phyloP scores from a whole-genome alignment of 805 yeast genomes.

The Metschnikowia proteae region DNA sequence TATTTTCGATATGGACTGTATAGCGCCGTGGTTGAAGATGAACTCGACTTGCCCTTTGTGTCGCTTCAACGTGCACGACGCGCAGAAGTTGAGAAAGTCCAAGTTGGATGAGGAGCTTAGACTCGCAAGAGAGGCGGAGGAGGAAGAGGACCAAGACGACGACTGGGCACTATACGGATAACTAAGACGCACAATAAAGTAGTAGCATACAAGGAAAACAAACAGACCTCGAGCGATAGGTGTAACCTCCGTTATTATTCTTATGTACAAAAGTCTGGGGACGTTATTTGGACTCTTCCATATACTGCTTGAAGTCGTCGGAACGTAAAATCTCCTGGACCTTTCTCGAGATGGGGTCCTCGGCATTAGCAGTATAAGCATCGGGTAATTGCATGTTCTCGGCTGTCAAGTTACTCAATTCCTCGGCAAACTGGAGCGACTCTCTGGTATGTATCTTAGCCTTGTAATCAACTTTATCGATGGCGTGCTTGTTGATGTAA shows the following conservation, averaged over 20 bases:
- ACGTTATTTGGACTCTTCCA: slow-evolving; percentile 23
- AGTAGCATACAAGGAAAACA: background rate
- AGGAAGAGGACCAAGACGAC: slow-evolving; percentile 44
- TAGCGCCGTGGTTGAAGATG: slow-evolving; percentile 80
- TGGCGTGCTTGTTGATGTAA: slow-evolving; percentile 68
- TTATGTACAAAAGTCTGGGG: slow-evolving; percentile 10
- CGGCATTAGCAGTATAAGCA: slow-evolving; percentile 26
- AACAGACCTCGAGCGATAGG: background rate
- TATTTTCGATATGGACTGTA: slow-evolving; percentile 83
- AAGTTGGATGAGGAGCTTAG: slow-evolving; percentile 33
- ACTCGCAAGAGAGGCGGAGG: slow-evolving; percentile 40
- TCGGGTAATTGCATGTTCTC: slow-evolving; percentile 30
- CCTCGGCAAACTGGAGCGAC: slow-evolving; percentile 29
- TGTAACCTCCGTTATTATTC: background rate
- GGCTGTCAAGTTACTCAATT: slow-evolving; percentile 32
- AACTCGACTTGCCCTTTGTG: slow-evolving; percentile 84
- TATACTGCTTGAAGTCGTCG: slow-evolving; percentile 62
- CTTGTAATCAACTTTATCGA: slow-evolving; percentile 79
- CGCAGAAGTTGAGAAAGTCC: slow-evolving; percentile 25
- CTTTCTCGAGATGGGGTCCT: slow-evolving; percentile 55
- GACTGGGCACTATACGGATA: slow-evolving; percentile 82
- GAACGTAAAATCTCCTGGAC: slow-evolving; percentile 69
- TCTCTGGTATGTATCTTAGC: slow-evolving; percentile 55
- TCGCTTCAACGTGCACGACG: slow-evolving; percentile 60
- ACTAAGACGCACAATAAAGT: background rate